These are phyloP conservation scores for Nothophaeocryptopus gaeumannii DNA, from an alignment of 2,329 filamentous ascomycete species.

Conservation along the genomic window DNA sequence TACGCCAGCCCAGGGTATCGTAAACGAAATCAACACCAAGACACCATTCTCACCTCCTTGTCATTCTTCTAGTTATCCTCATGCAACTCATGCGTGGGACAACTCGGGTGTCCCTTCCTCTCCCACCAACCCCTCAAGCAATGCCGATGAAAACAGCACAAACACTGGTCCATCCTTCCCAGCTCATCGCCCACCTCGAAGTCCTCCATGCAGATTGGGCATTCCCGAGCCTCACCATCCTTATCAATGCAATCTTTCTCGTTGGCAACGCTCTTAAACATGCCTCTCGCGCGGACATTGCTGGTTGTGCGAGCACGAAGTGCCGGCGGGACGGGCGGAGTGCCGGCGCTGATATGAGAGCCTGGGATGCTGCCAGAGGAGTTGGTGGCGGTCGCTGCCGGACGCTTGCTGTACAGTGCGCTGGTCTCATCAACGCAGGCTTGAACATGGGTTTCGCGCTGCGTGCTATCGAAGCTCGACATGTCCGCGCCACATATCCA, in stretches of 20 bases:
- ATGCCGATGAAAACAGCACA: constrained; percentile 61
- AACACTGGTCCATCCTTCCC: constrained; percentile 56
- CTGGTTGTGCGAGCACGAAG: constrained; percentile 25
- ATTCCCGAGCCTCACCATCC: constrained; percentile 53
- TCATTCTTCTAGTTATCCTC: no score
- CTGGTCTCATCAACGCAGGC: constrained; percentile 26
- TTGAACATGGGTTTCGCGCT: constrained; percentile 44
- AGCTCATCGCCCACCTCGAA: constrained; percentile 59
- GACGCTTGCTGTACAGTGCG: no score
- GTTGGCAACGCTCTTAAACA: constrained; percentile 56
- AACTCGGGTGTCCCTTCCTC: constrained; percentile 53
- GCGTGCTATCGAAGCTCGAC: constrained; percentile 38
- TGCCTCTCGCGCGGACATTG: constrained; percentile 38
- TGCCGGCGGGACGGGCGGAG: constrained; percentile 15
- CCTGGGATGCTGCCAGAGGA: constrained; percentile 4
- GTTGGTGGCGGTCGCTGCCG: neutral
- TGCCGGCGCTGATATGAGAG: constrained; percentile 2
- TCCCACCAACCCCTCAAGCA: constrained; percentile 63
- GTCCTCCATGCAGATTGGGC: constrained; percentile 64
- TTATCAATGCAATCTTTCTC: constrained; percentile 61
- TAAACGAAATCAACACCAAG: no score
- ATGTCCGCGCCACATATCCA: constrained; percentile 72
- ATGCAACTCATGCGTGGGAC: constrained; percentile 53
- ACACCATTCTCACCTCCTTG: no score
- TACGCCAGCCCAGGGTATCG: no score